These are phyloP conservation scores for Melocanna baccifera DNA, from an alignment of 176 grass and related monocot species.

Conservation along the genomic window DNA sequence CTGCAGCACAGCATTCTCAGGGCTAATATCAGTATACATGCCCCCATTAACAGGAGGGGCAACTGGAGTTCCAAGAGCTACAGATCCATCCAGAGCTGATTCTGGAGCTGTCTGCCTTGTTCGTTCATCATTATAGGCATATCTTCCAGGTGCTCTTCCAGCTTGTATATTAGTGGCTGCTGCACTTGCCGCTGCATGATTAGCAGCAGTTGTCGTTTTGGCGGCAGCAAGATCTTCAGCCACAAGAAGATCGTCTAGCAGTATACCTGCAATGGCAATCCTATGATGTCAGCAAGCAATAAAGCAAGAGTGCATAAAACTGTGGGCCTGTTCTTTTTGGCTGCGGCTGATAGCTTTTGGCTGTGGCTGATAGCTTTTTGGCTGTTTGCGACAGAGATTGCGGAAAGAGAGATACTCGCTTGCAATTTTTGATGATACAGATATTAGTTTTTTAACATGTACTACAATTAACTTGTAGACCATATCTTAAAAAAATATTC, in stretches of 20 bases:
- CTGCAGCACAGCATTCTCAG: constrained; percentile 85
- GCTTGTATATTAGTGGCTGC: constrained; percentile 58
- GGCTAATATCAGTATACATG: constrained; percentile 94
- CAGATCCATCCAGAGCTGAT: constrained; percentile 65
- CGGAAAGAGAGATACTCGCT: no score
- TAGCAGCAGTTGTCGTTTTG: constrained; percentile 89
- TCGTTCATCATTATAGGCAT: constrained; percentile 62
- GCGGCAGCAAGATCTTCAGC: constrained; percentile 96
- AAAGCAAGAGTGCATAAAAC: constrained; percentile 20
- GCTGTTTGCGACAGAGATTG: no score
- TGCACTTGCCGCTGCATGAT: constrained; percentile 76
- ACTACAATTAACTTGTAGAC: no score
- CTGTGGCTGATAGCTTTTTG: no score
- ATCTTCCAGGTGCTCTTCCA: constrained; percentile 60
- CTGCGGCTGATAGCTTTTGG: no score
- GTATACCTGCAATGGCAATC: constrained; percentile 63
- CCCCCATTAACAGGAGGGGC: constrained; percentile 97
- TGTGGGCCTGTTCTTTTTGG: no score
- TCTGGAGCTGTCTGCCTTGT: constrained; percentile 57
- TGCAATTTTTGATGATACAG: no score
- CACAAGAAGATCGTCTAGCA: constrained; percentile 96
- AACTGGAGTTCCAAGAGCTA: constrained; percentile 91
- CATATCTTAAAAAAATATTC: no score
- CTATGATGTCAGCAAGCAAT: not conserved
- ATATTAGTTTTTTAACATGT: no score